Percentiles rank a stretch among this genome's conserved stretches.
Evolutionary conservation across 192 early-diverging fungal species (phyloP).

Genomic region (Linnemannia zychae): DNA sequence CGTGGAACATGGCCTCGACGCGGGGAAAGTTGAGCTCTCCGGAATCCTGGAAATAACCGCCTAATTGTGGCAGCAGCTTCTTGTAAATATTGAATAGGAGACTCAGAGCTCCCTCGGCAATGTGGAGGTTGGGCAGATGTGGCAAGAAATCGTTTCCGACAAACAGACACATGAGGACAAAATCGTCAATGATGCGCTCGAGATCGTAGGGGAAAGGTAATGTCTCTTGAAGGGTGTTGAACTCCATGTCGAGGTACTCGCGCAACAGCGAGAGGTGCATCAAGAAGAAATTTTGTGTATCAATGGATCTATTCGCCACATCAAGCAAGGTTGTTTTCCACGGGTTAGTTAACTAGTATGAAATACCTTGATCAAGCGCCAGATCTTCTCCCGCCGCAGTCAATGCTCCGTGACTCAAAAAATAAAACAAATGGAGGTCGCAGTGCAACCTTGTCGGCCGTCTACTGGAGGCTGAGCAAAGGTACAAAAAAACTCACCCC

Average conservation of each 20-base stretch:
- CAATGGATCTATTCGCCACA: slow-evolving; percentile 52
- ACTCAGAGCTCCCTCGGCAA: slow-evolving; percentile 89
- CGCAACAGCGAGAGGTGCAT: slow-evolving; percentile 90
- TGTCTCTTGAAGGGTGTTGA: slow-evolving; percentile 68
- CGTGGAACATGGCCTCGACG: slow-evolving; percentile 74
- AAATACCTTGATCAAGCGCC: not conserved
- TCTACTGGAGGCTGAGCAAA: not conserved
- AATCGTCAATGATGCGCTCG: slow-evolving; percentile 97
- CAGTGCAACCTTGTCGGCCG: not conserved
- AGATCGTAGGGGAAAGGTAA: slow-evolving; percentile 81
- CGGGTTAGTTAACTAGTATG: slow-evolving; percentile 8
- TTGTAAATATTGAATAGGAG: slow-evolving; percentile 79
- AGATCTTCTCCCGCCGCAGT: not conserved
- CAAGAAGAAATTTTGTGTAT: slow-evolving; percentile 75
- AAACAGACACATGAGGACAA: slow-evolving; percentile 93
- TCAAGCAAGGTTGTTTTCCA: not conserved
- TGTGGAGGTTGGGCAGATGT: slow-evolving; percentile 93
- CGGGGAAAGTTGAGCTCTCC: slow-evolving; percentile 75
- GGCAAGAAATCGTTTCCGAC: slow-evolving; percentile 99
- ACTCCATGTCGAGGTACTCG: slow-evolving; percentile 94
- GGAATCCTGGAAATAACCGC: slow-evolving; percentile 91
- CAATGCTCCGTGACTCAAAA: slow-evolving; percentile 3
- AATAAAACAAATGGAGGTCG: not conserved
- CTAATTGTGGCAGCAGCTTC: slow-evolving; percentile 72
- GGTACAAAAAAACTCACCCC: slow-evolving; percentile 23